Base-by-base conservation (phyloP, 768 basidiomycete species). In the Leucosporidium yakuticum region DNA sequence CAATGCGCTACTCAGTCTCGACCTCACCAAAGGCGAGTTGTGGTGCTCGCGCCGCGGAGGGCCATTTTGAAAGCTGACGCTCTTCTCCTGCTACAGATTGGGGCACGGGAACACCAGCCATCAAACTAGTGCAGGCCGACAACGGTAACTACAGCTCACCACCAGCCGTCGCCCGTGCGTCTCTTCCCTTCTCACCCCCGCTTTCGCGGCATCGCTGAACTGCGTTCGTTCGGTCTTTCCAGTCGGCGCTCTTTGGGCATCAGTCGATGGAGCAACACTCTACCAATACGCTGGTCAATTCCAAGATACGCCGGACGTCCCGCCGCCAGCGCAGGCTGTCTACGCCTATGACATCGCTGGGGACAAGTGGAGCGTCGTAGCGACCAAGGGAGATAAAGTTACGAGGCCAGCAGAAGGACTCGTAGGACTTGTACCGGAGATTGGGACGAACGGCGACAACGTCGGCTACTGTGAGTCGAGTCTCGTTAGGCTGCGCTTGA, bases 191-290 rank as follows among this genome's bases (percentile, higher is more conserved):
- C 59, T 29, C 48, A 1, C 6, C 9, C 32, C 44, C 44, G n/a
- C n/a, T 39, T 9, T 19, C 64, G 47, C 25, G n/a, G 32, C 32
- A 27, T 27, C 39, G 39, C 39, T 44, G 2, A 44, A 8, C 14
- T 36, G 34, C 34, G 8, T 15, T 44, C 39, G 39, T 44, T 44
- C 39, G 39, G 8, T 15, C 2, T 44, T 15, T 47, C 34, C 58
- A 71, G 70, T 71, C 50, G 70, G 70, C 20, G 61, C 70, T 0
- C 64, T 71, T 9, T 71, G 67, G 67, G 50, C 70, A 0, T 64
- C 63, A 0, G 29, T 60, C 1, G 70, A 71, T 51, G 70, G 67
- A n/a, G 36, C 36, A 29, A 60, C 39, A 4, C 60, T 71, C 7
- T 71, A 65, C 25, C 63, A 68, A 34, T 70, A 65, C 34, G 65